Evolutionary conservation across 225 moss, liverwort and hornwort genomes (phyloP).

Genomic region (Polytrichum commune): DNA sequence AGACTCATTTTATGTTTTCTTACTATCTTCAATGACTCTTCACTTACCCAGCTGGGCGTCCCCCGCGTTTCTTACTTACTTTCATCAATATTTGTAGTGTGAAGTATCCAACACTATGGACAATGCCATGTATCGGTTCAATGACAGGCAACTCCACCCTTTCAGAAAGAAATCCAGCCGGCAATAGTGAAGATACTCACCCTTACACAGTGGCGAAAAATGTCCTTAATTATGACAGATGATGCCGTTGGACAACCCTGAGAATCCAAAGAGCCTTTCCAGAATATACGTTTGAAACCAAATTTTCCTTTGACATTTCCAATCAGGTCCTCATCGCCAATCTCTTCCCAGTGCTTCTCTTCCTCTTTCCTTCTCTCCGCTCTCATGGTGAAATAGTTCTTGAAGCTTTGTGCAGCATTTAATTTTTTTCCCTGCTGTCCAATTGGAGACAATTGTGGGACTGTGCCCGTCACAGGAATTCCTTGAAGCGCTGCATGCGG

Average conservation of each 20-base stretch:
- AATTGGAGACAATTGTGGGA: background rate
- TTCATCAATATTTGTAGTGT: too few species aligned
- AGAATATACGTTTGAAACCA: slow-evolving; percentile 29
- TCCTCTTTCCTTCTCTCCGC: too few species aligned
- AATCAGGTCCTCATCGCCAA: slow-evolving; percentile 35
- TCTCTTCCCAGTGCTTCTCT: slow-evolving; percentile 15
- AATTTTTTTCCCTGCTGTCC: background rate
- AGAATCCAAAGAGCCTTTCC: slow-evolving; percentile 40
- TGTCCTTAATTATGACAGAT: slow-evolving; percentile 22
- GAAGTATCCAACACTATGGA: too few species aligned
- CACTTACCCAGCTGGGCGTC: too few species aligned
- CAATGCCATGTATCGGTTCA: background rate
- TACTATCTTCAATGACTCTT: too few species aligned
- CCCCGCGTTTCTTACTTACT: too few species aligned
- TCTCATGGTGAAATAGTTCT: too few species aligned
- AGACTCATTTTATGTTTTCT: too few species aligned
- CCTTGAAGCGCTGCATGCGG: too few species aligned
- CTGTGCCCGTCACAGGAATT: too few species aligned
- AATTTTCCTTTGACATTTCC: slow-evolving; percentile 19
- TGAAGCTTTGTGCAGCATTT: too few species aligned
- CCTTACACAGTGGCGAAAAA: slow-evolving; percentile 32
- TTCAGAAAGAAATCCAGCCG: background rate
- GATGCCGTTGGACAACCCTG: slow-evolving; percentile 35
- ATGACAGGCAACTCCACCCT: background rate
- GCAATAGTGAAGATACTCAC: slow-evolving; percentile 9